Conservation (phyloP, 2,329 filamentous ascomycete species). For the Calonectria leucothoes region DNA sequence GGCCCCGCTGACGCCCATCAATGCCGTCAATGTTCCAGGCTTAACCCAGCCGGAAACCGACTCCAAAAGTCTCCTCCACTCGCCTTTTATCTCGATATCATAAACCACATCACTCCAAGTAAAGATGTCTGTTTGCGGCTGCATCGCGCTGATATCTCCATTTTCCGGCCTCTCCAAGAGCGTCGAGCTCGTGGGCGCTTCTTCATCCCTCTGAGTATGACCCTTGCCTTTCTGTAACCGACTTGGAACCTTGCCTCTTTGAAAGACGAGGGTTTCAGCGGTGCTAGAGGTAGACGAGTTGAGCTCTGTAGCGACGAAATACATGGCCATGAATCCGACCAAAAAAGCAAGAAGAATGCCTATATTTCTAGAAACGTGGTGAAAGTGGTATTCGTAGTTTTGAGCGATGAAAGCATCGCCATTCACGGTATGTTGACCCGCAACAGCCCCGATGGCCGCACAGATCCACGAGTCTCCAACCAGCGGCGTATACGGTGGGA, state of each 20-base stretch:
- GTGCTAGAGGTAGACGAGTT: slow-evolving; percentile 72
- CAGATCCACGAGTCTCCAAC: slow-evolving; percentile 64
- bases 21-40: slow-evolving; percentile 85
- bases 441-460: slow-evolving; percentile 62
- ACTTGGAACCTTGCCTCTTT: slow-evolving; percentile 62
- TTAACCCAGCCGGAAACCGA: slow-evolving; percentile 90
- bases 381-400: slow-evolving; percentile 67
- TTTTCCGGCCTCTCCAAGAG: slow-evolving; percentile 24
- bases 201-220: slow-evolving; percentile 43
- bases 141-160: slow-evolving; percentile 45
- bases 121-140: slow-evolving; percentile 70
- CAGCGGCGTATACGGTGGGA: slow-evolving; percentile 59
- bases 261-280: slow-evolving; percentile 78
- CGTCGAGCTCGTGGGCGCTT: slow-evolving; percentile 43
- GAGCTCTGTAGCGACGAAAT: slow-evolving; percentile 73
- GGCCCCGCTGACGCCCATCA: slow-evolving; percentile 72
- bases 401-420: slow-evolving; percentile 70
- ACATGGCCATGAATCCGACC: slow-evolving; percentile 71
- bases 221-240: slow-evolving; percentile 49
- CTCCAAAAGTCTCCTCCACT: slow-evolving; percentile 78
- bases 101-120: slow-evolving; percentile 84
- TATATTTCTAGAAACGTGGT: slow-evolving; percentile 74
- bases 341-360: slow-evolving; percentile 75
- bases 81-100: slow-evolving; percentile 77
- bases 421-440: slow-evolving; percentile 64